These are phyloP conservation scores for Boletus bicolor DNA, from an alignment of 768 basidiomycete species.

Conservation along the genomic window DNA sequence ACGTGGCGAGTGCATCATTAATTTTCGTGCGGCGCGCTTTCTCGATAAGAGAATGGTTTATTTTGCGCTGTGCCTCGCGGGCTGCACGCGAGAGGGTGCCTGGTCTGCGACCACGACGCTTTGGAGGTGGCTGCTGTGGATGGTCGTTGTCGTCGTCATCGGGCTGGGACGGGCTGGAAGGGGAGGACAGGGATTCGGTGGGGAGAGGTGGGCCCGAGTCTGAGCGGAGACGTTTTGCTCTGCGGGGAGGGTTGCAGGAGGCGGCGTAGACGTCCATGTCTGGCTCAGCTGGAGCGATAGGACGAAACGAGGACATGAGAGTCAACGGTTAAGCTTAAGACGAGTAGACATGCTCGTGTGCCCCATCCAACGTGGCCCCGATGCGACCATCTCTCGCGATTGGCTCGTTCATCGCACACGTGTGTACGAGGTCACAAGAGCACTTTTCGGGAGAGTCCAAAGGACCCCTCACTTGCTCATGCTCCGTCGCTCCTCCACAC, in stretches of 20 bases:
- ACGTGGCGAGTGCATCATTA: slow-evolving; percentile 79
- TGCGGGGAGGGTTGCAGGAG: slow-evolving; percentile 44
- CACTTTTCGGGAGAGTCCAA: neutral
- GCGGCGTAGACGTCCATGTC: slow-evolving; percentile 35
- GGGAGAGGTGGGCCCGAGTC: neutral
- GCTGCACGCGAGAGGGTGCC: slow-evolving; percentile 70
- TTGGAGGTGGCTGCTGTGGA: slow-evolving; percentile 33
- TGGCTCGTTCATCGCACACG: slow-evolving; percentile 24
- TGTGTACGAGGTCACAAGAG: slow-evolving; percentile 16
- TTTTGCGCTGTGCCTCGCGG: slow-evolving; percentile 83
- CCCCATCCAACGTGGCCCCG: slow-evolving; percentile 13
- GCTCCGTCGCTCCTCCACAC: slow-evolving; percentile 14
- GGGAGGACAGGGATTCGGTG: neutral
- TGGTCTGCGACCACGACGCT: slow-evolving; percentile 71
- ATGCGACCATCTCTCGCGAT: slow-evolving; percentile 4
- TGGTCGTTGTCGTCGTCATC: slow-evolving; percentile 29
- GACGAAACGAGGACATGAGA: slow-evolving; percentile 20
- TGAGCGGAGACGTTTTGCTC: slow-evolving; percentile 40
- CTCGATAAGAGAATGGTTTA: slow-evolving; percentile 95
- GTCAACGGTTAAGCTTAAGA: neutral
- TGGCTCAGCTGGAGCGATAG: slow-evolving; percentile 22
- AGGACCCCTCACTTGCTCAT: neutral
- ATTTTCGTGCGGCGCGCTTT: slow-evolving; percentile 93
- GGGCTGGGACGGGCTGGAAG: slow-evolving; percentile 13
- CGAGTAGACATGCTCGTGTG: slow-evolving; percentile 24